phyloP scores from a whole-genome alignment of 2,329 filamentous ascomycete genomes.

The Aaosphaeria arxii region DNA sequence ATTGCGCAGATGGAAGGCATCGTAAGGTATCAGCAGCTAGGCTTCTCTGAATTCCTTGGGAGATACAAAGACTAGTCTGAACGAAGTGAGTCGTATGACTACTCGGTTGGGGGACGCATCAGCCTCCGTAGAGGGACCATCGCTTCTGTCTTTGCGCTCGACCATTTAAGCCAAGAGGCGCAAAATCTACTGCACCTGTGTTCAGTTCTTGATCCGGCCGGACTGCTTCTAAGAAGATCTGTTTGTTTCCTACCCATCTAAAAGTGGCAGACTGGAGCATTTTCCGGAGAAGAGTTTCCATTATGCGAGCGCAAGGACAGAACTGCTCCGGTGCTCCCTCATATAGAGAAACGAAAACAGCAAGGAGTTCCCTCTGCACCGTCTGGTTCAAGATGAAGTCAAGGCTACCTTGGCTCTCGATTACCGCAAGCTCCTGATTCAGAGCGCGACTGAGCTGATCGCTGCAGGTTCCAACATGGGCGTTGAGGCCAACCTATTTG shows the following conservation, averaged over 20 bases:
- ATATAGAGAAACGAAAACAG: neutral
- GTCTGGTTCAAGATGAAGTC: neutral
- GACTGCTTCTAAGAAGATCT: slow-evolving; percentile 4
- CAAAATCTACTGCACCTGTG: slow-evolving; percentile 3
- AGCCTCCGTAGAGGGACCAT: neutral
- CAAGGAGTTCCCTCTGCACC: neutral
- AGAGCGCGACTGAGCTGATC: too few species aligned
- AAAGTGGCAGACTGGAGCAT: neutral
- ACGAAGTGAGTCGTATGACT: neutral
- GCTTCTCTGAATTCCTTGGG: slow-evolving; percentile 8
- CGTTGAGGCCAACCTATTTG: too few species aligned
- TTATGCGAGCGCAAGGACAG: neutral
- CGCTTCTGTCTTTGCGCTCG: slow-evolving; percentile 6
- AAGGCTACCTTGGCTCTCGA: neutral
- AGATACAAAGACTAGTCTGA: slow-evolving; percentile 2
- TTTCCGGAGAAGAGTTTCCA: neutral
- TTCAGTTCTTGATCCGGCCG: slow-evolving; percentile 5
- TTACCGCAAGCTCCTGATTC: too few species aligned
- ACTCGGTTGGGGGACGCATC: neutral
- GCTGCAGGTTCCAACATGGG: too few species aligned
- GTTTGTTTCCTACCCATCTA: too few species aligned
- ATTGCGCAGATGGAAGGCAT: slow-evolving; percentile 17
- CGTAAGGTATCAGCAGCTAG: slow-evolving; percentile 6
- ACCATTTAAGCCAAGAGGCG: slow-evolving; percentile 4
- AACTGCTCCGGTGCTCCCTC: neutral